Evolutionary conservation across 108 stramenopile species (phyloP).

Genomic region (Chaetoceros muelleri): DNA sequence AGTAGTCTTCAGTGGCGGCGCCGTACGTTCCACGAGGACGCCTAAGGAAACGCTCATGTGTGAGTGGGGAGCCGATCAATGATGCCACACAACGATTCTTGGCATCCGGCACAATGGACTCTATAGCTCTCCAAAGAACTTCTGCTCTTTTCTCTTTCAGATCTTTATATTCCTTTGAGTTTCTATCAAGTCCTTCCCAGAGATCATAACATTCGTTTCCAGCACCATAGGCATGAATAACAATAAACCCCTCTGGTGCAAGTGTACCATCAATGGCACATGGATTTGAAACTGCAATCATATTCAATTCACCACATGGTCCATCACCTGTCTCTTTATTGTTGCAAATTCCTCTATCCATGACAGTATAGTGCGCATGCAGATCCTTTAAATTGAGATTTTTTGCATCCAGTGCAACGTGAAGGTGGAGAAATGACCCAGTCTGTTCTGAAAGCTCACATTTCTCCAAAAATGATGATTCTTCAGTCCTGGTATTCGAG

Average conservation of each 20-base stretch:
- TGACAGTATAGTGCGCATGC: slow-evolving; percentile 88
- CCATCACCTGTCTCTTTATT: slow-evolving; percentile 38
- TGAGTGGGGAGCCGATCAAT: slow-evolving; percentile 78
- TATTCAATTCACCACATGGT: slow-evolving; percentile 79
- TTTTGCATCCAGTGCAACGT: slow-evolving; percentile 73
- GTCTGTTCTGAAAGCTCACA: slow-evolving; percentile 70
- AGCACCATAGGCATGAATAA: slow-evolving; percentile 85
- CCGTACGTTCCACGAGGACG: slow-evolving; percentile 82
- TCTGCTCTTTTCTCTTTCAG: slow-evolving; percentile 72
- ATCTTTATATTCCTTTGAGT: slow-evolving; percentile 47
- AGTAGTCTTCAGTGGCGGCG: slow-evolving; percentile 71
- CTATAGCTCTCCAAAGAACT: slow-evolving; percentile 80
- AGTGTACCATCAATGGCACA: slow-evolving; percentile 68
- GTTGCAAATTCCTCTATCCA: slow-evolving; percentile 47
- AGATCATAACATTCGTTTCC: slow-evolving; percentile 86
- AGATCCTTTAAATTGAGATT: slow-evolving; percentile 51
- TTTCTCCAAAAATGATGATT: slow-evolving; percentile 24
- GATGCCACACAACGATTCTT: slow-evolving; percentile 62
- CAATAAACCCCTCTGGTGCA: slow-evolving; percentile 80
- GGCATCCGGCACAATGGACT: slow-evolving; percentile 82
- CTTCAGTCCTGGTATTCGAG: not conserved
- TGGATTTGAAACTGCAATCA: slow-evolving; percentile 87
- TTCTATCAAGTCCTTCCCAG: slow-evolving; percentile 55
- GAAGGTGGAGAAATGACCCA: slow-evolving; percentile 84
- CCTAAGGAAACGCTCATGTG: slow-evolving; percentile 81